Conservation (phyloP, 2,329 filamentous ascomycete species). For the Penicillium rolfsii region DNA sequence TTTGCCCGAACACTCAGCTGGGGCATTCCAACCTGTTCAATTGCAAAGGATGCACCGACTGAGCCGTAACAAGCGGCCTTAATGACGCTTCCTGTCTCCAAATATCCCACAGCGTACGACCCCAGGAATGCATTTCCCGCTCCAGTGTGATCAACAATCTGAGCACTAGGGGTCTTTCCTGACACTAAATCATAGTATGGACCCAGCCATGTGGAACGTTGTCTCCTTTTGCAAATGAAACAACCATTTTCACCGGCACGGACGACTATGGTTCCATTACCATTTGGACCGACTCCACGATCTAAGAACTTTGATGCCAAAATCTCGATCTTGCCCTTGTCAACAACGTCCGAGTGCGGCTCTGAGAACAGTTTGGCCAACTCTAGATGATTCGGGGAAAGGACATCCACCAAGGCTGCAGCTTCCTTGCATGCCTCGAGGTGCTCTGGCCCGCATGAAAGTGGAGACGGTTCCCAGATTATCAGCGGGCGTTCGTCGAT, state of each 20-base stretch:
- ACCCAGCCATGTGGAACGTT: constrained; percentile 32
- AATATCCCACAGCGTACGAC: constrained; percentile 35
- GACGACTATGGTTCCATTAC: constrained; percentile 30
- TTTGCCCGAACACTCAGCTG: not conserved
- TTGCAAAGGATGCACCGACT: constrained; percentile 40
- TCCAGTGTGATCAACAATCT: constrained; percentile 42
- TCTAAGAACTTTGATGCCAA: constrained; percentile 16
- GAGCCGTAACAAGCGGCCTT: constrained; percentile 37
- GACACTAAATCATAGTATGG: constrained; percentile 27
- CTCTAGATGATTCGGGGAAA: constrained; percentile 47
- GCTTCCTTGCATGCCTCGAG: constrained; percentile 25
- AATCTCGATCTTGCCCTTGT: constrained; percentile 18
- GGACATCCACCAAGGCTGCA: constrained; percentile 34
- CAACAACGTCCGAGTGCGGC: not conserved
- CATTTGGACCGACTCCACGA: constrained; percentile 22
- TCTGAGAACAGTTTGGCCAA: constrained; percentile 30
- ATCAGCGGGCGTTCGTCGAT: constrained; percentile 21
- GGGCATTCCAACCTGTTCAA: constrained; percentile 39
- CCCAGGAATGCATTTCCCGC: constrained; percentile 45
- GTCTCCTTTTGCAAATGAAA: constrained; percentile 21
- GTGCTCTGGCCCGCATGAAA: constrained; percentile 27
- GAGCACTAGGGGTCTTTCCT: constrained; percentile 3
- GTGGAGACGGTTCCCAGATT: constrained; percentile 34
- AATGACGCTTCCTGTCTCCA: constrained; percentile 22
- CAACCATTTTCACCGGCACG: constrained; percentile 39